These are phyloP conservation scores for Stygiomarasmius scandens DNA, from an alignment of 1,284 basidiomycete genomes.

Conservation along the genomic window DNA sequence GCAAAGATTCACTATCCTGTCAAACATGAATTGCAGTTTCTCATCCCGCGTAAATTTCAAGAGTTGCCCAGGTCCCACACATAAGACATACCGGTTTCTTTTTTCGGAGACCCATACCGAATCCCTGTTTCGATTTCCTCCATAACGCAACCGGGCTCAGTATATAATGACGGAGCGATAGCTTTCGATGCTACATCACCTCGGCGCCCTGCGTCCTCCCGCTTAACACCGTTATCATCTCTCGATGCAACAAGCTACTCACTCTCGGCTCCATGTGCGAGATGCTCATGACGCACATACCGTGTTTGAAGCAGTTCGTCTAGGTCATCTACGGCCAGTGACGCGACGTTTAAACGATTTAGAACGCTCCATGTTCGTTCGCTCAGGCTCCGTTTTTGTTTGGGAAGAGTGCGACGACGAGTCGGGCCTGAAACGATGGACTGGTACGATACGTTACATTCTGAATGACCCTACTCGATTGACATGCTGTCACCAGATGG, in stretches of 20 bases:
- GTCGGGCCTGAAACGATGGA: constrained; percentile 61
- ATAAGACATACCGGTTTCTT: constrained; percentile 4
- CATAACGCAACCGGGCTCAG: neutral
- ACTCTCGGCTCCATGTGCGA: constrained; percentile 20
- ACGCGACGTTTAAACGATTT: constrained; percentile 58
- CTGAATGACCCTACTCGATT: neutral
- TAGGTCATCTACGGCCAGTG: constrained; percentile 52
- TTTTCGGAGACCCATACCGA: constrained; percentile 8
- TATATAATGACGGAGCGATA: constrained; percentile 2
- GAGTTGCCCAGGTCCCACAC: constrained; percentile 1
- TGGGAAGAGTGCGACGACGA: constrained; percentile 71
- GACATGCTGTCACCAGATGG: constrained; percentile 42
- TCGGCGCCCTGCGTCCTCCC: neutral
- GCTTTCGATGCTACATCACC: neutral
- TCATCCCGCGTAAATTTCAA: neutral
- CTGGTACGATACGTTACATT: constrained; percentile 28
- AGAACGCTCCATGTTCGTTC: constrained; percentile 57
- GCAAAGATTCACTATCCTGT: neutral
- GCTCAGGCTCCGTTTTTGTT: constrained; percentile 64
- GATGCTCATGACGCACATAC: constrained; percentile 20
- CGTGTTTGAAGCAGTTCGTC: constrained; percentile 56
- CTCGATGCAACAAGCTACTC: constrained; percentile 20
- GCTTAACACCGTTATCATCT: neutral
- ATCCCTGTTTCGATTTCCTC: constrained; percentile 6
- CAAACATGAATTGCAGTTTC: neutral